These are phyloP conservation scores for Hypoxylon crocopeplum DNA, from an alignment of 495 filamentous ascomycete genomes.

Conservation along the genomic window DNA sequence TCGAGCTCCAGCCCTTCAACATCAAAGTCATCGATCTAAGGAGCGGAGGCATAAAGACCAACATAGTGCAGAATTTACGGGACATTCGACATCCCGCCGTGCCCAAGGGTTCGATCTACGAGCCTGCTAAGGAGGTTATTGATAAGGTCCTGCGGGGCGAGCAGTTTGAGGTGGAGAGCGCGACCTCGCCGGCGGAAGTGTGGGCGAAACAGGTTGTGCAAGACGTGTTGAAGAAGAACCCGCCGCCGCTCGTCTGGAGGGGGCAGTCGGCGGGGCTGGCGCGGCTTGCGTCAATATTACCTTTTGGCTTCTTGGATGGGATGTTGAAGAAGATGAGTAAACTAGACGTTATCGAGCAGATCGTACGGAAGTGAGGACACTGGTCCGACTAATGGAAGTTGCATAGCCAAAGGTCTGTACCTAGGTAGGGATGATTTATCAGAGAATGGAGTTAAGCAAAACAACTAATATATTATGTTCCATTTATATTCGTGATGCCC, in stretches of 20 bases:
- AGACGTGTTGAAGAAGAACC: conserved; percentile 5
- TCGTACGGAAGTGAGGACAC: neutral
- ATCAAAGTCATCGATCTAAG: conserved; percentile 43
- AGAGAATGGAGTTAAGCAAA: no score
- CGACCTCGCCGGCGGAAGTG: neutral
- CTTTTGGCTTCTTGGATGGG: conserved; percentile 1
- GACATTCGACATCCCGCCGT: neutral
- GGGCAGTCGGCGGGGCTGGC: neutral
- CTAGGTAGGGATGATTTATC: no score
- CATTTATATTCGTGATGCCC: no score
- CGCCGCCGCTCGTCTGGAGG: conserved; percentile 4
- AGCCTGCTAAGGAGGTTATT: conserved; percentile 13
- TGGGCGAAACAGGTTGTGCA: conserved; percentile 1
- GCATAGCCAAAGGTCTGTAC: no score
- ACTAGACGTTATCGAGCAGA: neutral
- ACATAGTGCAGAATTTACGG: neutral
- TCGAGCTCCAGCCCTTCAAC: conserved; percentile 43
- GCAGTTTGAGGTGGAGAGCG: neutral
- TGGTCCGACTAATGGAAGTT: no score
- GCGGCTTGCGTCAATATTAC: neutral
- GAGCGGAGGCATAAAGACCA: conserved; percentile 12
- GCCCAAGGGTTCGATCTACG: conserved; percentile 15
- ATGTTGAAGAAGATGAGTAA: neutral
- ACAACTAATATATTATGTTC: no score
- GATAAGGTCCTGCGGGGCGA: conserved; percentile 6